These are phyloP conservation scores for Pyrus betulifolia DNA, from an alignment of 306 rosid species.

Conservation along the genomic window DNA sequence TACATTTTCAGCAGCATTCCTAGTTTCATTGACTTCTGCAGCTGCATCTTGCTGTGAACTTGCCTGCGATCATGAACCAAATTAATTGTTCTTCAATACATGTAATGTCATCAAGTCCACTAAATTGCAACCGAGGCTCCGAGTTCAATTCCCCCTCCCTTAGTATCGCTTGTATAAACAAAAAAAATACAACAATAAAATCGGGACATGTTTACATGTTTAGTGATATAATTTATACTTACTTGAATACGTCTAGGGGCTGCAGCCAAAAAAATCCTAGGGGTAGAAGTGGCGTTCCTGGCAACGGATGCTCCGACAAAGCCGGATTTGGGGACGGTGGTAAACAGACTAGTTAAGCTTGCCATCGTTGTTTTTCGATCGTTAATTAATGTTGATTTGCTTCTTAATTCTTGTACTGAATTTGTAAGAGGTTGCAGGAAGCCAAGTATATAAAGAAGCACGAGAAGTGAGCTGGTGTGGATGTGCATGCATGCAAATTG, in stretches of 20 bases:
- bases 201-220: not conserved
- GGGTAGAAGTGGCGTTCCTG: conserved; percentile 31
- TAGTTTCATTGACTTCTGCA: conserved; percentile 16
- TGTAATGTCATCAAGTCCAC: not conserved
- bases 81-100: not conserved
- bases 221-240: not conserved
- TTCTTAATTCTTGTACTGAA: not conserved
- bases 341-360: conserved; percentile 19
- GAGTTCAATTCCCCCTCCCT: not conserved
- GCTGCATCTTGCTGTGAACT: conserved; percentile 25
- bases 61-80: conserved; percentile 10
- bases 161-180: not conserved
- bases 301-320: conserved; percentile 31
- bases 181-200: not conserved
- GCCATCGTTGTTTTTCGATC: conserved; percentile 32
- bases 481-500: not conserved
- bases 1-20: conserved; percentile 39
- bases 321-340: conserved; percentile 39
- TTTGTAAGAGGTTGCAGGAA: not conserved
- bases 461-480: not conserved
- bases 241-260: conserved; percentile 45
- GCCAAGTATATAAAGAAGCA: conserved; percentile 12
- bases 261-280: conserved; percentile 30
- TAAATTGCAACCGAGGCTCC: not conserved
- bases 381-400: not conserved